Percentiles rank a stretch among this genome's conserved stretches.
phyloP scores from a whole-genome alignment of 2,329 filamentous ascomycete species.

The Chaetomium globosum region DNA sequence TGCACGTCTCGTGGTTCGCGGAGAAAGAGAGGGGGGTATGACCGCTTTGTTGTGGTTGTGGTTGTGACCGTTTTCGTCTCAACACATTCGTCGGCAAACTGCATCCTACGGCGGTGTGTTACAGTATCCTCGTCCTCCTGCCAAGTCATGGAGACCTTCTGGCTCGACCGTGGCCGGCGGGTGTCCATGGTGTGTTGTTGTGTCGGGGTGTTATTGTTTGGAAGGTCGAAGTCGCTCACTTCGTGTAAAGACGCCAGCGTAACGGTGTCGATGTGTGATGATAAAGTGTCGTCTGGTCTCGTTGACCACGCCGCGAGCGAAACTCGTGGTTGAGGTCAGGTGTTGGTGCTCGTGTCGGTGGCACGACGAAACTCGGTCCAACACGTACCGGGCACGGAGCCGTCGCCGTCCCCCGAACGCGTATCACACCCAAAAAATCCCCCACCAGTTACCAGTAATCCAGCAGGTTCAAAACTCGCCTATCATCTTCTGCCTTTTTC shows the following conservation, averaged over 20 bases:
- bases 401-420: slow-evolving; percentile 26
- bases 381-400: slow-evolving; percentile 29
- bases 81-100: slow-evolving; percentile 66
- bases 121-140: slow-evolving; percentile 40
- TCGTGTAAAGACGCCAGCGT: not conserved
- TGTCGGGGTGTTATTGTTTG: not conserved
- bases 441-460: slow-evolving; percentile 25
- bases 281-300: not conserved
- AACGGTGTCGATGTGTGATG: not conserved
- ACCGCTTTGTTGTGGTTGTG: slow-evolving; percentile 84
- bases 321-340: slow-evolving; percentile 2
- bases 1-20: slow-evolving; percentile 70
- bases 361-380: slow-evolving; percentile 21
- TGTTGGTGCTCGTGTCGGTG: slow-evolving; percentile 1
- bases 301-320: not conserved
- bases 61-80: slow-evolving; percentile 79
- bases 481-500: slow-evolving; percentile 24
- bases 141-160: slow-evolving; percentile 44
- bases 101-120: slow-evolving; percentile 40
- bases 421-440: slow-evolving; percentile 23
- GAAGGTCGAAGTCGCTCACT: slow-evolving; percentile 5
- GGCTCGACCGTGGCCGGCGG: slow-evolving; percentile 42
- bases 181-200: slow-evolving; percentile 38
- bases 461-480: slow-evolving; percentile 11
- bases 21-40: slow-evolving; percentile 81